A percentile compares a stretch with the other conserved stretches of the same genome.
Conservation (phyloP, 2,329 filamentous ascomycete species). For the Chaetomium sp. region DNA sequence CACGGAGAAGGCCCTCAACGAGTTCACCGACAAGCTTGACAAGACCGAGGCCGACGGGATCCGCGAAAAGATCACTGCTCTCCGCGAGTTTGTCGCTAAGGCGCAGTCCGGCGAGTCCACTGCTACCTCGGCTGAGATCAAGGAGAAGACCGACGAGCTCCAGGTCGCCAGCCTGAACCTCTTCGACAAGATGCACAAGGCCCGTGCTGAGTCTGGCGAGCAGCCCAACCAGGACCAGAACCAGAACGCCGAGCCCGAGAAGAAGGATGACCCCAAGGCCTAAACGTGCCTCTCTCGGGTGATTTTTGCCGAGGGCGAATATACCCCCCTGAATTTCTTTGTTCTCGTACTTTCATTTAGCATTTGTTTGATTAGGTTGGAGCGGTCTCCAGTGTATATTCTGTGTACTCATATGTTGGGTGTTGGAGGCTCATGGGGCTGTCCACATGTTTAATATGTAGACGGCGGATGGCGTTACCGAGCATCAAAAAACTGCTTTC, state of each 20-base stretch:
- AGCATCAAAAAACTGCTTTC: slow-evolving; percentile 42
- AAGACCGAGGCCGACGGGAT: slow-evolving; percentile 91
- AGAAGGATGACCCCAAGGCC: slow-evolving; percentile 27
- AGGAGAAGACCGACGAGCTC: slow-evolving; percentile 97
- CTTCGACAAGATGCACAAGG: slow-evolving; percentile 99
- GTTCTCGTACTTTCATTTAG: slow-evolving; percentile 20
- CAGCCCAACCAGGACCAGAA: slow-evolving; percentile 24
- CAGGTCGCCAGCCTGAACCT: slow-evolving; percentile 92
- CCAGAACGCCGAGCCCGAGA: slow-evolving; percentile 18
- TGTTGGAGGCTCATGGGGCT: slow-evolving; percentile 27
- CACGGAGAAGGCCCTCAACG: slow-evolving; percentile 96
- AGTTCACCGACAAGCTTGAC: slow-evolving; percentile 92
- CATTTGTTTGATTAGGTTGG: slow-evolving; percentile 28
- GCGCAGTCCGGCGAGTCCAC: slow-evolving; percentile 86
- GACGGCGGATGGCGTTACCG: slow-evolving; percentile 44
- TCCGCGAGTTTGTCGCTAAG: slow-evolving; percentile 88
- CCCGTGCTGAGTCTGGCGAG: slow-evolving; percentile 61
- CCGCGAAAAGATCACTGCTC: slow-evolving; percentile 81
- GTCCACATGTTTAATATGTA: slow-evolving; percentile 41
- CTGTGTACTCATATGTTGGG: slow-evolving; percentile 32
- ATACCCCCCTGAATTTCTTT: slow-evolving; percentile 19
- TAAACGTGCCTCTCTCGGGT: slow-evolving; percentile 34
- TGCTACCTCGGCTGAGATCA: slow-evolving; percentile 84
- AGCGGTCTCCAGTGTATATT: slow-evolving; percentile 41
- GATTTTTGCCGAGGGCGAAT: slow-evolving; percentile 11